Base-by-base conservation (phyloP, 129 eudicot species). In the Flaveria robusta region DNA sequence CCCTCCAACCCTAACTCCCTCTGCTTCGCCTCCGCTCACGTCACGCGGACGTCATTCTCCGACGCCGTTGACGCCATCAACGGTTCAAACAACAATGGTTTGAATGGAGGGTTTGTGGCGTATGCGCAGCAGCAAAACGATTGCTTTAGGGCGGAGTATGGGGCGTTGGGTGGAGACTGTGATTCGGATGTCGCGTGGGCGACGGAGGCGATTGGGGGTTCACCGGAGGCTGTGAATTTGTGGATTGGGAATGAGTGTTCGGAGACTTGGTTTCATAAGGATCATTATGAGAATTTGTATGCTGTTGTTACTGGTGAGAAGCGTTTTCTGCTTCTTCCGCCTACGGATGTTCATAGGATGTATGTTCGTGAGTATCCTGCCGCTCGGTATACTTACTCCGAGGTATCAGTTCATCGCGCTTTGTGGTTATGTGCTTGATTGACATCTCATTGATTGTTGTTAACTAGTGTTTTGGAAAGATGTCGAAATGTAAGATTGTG, bases 41-140 rank as follows among this genome's bases (percentile, higher is more conserved):
- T 94, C 22, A 54, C 81, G 16, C 64, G 27, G 10, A 68, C 85
- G 12, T 84, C 89, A 1, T 89, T 94, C 45, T 41, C 86, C 3
- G 74, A 54, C 7, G 98, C 97, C n/a, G 60, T 93, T 19, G 58
- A 20, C 12, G 71, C 76, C 3, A 86, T 93, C 1, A 31, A 24
- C 13, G 41, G 42, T 16, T 79, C 82, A 0, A 1, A 12, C 24
- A 76, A 78, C 20, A 73, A 80, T 0, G 67, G 52, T 15, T 9
- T 23, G 0, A 22, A 16, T 2, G 5, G 22, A 2, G 56, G 82
- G 2, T 76, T 71, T 22, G 89, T 89, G 7, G 97, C 90, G 26
- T 94, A 94, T 55, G 82, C 86, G 47, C 99, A 94, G 55, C 92
- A 94, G 78, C 99, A 94, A 85, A 94, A 94, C 43, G 97, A 91